Evolutionary conservation across 2,329 filamentous ascomycete genomes (phyloP).

Genomic region (Penicillium paneum): DNA sequence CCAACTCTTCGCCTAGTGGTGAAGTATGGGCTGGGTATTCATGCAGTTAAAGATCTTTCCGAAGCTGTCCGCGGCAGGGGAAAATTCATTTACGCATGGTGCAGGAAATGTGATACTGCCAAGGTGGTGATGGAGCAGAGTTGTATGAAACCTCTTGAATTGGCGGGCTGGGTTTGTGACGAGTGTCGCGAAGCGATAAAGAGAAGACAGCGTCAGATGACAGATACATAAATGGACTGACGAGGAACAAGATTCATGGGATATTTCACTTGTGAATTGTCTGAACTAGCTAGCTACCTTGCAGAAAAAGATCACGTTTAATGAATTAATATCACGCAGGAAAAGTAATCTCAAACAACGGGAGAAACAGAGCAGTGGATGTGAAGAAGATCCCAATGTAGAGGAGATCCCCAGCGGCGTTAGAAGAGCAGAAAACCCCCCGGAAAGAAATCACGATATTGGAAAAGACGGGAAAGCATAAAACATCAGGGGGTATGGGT

Average conservation of each 20-base stretch:
- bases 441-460: conserved; percentile 1
- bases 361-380: not conserved
- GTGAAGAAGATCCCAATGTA: no score
- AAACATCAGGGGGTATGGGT: conserved; percentile 32
- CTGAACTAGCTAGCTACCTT: conserved; percentile 1
- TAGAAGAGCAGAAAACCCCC: not conserved
- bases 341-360: not conserved
- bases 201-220: not conserved
- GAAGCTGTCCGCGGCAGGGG: conserved; percentile 43
- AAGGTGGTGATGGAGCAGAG: conserved; percentile 44
- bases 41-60: conserved; percentile 38
- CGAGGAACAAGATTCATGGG: not conserved
- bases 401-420: not conserved
- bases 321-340: not conserved
- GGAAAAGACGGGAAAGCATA: conserved; percentile 2
- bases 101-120: conserved; percentile 44
- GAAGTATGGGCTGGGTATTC: conserved; percentile 36
- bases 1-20: not conserved
- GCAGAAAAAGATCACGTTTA: not conserved
- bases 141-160: conserved; percentile 43
- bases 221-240: not conserved
- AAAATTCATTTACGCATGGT: conserved; percentile 52
- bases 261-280: not conserved
- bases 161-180: conserved; percentile 45
- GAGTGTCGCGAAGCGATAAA: conserved; percentile 30